Evolutionary conservation across 768 basidiomycete genomes (phyloP).

Genomic region (Rhizopogon rudus): DNA sequence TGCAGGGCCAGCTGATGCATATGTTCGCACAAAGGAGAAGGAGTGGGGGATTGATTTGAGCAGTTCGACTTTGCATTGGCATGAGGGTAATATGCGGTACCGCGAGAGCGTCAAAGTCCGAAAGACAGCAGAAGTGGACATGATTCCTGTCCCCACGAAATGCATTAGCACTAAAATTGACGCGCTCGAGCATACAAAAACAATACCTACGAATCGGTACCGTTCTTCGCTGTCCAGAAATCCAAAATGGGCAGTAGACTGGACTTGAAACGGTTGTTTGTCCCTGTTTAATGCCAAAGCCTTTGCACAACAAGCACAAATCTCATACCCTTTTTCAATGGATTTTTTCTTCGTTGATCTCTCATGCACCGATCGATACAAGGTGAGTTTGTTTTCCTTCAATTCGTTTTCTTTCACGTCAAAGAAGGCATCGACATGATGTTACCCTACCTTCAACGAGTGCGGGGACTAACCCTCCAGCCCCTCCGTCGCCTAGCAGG

Average conservation of each 20-base stretch:
- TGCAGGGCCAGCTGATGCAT: neutral
- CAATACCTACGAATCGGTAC: neutral
- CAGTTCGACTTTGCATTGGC: neutral
- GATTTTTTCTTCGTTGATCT: neutral
- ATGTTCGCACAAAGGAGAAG: neutral
- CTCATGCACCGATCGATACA: neutral
- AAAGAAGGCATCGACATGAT: conserved; percentile 15
- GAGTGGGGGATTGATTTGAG: neutral
- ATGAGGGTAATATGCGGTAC: conserved; percentile 1
- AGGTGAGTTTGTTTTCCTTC: conserved; percentile 4
- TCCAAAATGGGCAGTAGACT: neutral
- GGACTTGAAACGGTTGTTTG: conserved; percentile 21
- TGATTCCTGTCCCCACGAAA: neutral
- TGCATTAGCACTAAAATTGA: neutral
- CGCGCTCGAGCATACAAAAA: neutral
- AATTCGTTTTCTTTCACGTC: neutral
- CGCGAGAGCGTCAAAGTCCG: conserved; percentile 4
- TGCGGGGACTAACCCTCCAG: conserved; percentile 28
- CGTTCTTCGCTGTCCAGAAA: neutral
- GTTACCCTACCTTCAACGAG: conserved; percentile 26
- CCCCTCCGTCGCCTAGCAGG: conserved; percentile 30
- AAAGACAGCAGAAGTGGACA: neutral
- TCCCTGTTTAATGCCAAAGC: conserved; percentile 16
- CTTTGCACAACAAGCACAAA: conserved; percentile 19
- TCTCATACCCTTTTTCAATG: neutral